A percentile compares a stretch with the other conserved stretches of the same genome.
Evolutionary conservation across 2,329 filamentous ascomycete genomes (phyloP).

Genomic region (Fusarium devonianum): DNA sequence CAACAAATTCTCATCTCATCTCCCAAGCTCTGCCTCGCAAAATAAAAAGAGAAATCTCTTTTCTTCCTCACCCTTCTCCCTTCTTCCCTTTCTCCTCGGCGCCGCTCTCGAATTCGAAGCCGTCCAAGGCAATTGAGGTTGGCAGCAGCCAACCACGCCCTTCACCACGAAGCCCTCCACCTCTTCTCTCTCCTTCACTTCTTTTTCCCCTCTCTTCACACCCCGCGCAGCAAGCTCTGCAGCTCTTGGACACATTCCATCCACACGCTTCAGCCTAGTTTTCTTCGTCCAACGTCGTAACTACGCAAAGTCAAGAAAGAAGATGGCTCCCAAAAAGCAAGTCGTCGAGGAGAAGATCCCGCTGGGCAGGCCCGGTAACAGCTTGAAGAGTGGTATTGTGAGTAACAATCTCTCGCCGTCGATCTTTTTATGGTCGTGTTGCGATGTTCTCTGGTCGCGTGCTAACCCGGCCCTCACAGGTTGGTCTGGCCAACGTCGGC

Average conservation of each 20-base stretch:
- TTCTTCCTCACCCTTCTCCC: slow-evolving; percentile 16
- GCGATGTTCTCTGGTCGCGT: slow-evolving; percentile 6
- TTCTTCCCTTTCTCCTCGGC: slow-evolving; percentile 28
- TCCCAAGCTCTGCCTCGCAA: slow-evolving; percentile 38
- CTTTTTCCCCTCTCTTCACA: slow-evolving; percentile 55
- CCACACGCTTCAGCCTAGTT: slow-evolving; percentile 59
- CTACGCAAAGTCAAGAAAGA: slow-evolving; percentile 70
- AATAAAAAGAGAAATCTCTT: slow-evolving; percentile 37
- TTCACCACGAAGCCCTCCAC: slow-evolving; percentile 55
- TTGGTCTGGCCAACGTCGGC: slow-evolving; percentile 98
- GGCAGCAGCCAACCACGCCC: slow-evolving; percentile 48
- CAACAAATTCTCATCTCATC: slow-evolving; percentile 45
- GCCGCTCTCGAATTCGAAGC: slow-evolving; percentile 38
- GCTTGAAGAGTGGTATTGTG: slow-evolving; percentile 98
- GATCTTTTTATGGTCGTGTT: neutral
- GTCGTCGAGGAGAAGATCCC: slow-evolving; percentile 95
- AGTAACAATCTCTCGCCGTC: slow-evolving; percentile 43
- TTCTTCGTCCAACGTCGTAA: slow-evolving; percentile 58
- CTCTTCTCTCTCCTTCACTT: slow-evolving; percentile 58
- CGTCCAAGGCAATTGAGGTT: slow-evolving; percentile 49
- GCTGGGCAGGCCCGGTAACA: slow-evolving; percentile 95
- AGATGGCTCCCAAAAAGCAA: slow-evolving; percentile 96
- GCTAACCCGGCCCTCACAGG: slow-evolving; percentile 63
- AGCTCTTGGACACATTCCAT: slow-evolving; percentile 58
- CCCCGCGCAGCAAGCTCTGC: slow-evolving; percentile 73